Base-by-base conservation (phyloP, 1,139 yeast species). In the Wickerhamiella infanticola region DNA sequence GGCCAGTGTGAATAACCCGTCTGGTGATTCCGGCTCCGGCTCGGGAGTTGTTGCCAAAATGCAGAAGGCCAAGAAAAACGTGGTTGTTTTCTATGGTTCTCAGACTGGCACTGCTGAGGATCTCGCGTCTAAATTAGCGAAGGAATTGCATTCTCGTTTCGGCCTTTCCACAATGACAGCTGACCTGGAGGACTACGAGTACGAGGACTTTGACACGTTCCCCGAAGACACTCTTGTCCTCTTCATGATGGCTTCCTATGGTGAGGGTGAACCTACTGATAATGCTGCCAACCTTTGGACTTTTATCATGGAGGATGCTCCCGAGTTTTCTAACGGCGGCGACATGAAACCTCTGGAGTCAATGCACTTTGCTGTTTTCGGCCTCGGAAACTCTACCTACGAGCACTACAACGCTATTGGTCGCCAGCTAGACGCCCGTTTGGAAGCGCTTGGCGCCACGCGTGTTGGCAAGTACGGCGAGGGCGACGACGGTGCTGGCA, bases 61-160 rank as follows among this genome's bases (percentile, higher is more conserved):
- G 55, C 68, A 69, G 47, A 68, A 69, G 42, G 79, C 79, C 57
- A 70, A 74, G 51, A 88, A 90, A 64, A 80, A 82, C 55, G 80
- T 83, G 43, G 69, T 82, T 39, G 79, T 90, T n/a, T 74, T 90
- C 53, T 93, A 74, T 61, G 97, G 95, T 4, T 88, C 98, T 4
- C 99, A 90, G 66, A 93, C 99, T 9, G 99, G 99, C 54, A 90
- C 99, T n/a, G 95, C 98, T 43, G 98, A 90, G 65, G 98, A 90
- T 62, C 90, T 86, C 58, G 94, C 96, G 24, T 75, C 82, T 55
- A 83, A 93, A 62, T 77, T 86, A 55, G 77, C 95, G 43, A 86
- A 86, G 62, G 98, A 90, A 62, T 77, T 90, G 56, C 75, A 79
- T 54, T 72, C 94, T 27, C 74, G 81, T 61, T 88, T 81, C 61